These are phyloP conservation scores for Marasmius sp. DNA, from an alignment of 1,284 basidiomycete genomes.

Conservation along the genomic window DNA sequence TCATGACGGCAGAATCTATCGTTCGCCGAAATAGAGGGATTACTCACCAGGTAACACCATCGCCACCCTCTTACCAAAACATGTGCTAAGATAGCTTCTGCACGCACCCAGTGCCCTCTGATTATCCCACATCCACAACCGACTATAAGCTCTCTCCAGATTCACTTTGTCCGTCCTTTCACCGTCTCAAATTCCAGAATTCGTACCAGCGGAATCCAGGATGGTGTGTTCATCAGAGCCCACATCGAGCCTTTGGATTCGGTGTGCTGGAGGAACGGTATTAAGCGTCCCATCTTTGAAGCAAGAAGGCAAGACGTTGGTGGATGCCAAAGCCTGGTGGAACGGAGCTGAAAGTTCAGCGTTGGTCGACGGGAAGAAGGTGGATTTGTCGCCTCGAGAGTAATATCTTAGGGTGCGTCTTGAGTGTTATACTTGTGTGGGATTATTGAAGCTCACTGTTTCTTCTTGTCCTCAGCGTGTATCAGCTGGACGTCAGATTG, in stretches of 20 bases:
- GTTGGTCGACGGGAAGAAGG: slow-evolving; percentile 14
- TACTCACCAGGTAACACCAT: slow-evolving; percentile 61
- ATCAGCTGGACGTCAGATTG: no score
- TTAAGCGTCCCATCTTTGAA: slow-evolving; percentile 55
- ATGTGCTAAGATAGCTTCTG: slow-evolving; percentile 3
- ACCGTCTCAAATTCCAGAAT: slow-evolving; percentile 17
- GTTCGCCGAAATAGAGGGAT: slow-evolving; percentile 66
- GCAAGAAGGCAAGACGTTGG: slow-evolving; percentile 55
- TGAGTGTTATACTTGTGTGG: no score
- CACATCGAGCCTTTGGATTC: slow-evolving; percentile 40
- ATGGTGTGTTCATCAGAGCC: slow-evolving; percentile 40
- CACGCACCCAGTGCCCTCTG: slow-evolving; percentile 51
- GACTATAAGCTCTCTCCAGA: slow-evolving; percentile 46
- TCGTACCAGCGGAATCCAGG: slow-evolving; percentile 35
- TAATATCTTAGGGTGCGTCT: no score
- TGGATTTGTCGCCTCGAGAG: background rate
- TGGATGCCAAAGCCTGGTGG: slow-evolving; percentile 57
- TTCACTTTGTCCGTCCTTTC: slow-evolving; percentile 35
- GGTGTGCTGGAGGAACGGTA: slow-evolving; percentile 48
- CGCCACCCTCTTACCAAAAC: slow-evolving; percentile 2
- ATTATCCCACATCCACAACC: slow-evolving; percentile 40
- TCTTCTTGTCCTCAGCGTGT: no score
- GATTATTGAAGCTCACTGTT: no score
- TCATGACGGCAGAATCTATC: slow-evolving; percentile 56
- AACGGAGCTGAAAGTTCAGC: slow-evolving; percentile 47